Conservation (phyloP, 495 filamentous ascomycete species). For the Aspergillus incahuasiensis region DNA sequence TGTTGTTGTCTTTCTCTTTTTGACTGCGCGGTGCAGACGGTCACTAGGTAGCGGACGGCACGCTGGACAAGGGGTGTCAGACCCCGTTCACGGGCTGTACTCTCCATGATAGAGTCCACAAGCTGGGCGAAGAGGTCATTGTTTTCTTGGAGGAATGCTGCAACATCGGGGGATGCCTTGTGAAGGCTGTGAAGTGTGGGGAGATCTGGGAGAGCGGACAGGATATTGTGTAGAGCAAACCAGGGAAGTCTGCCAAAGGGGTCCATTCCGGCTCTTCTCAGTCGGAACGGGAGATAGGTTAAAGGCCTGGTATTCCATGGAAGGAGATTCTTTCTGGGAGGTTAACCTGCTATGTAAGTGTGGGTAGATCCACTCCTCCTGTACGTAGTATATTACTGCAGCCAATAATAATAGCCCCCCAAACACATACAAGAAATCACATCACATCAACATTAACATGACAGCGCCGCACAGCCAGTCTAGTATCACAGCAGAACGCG, state of each 20-base stretch:
- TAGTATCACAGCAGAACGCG: conserved; percentile 26
- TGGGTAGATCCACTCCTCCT: too few relatives aligned
- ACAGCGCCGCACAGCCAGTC: too few relatives aligned
- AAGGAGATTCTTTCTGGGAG: too few relatives aligned
- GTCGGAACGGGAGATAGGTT: too few relatives aligned
- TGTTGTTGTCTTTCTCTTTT: not conserved
- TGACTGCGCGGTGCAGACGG: not conserved
- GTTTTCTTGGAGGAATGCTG: not conserved
- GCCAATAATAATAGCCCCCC: too few relatives aligned
- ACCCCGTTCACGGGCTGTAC: not conserved
- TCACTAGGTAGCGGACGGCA: not conserved
- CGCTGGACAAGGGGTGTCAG: not conserved
- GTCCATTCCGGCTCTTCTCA: not conserved
- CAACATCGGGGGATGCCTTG: conserved; percentile 3
- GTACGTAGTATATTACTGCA: too few relatives aligned
- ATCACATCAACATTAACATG: too few relatives aligned
- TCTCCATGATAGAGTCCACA: conserved; percentile 2
- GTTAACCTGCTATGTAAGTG: too few relatives aligned
- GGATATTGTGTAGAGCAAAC: conserved; percentile 7
- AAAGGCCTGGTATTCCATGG: too few relatives aligned
- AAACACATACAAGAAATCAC: too few relatives aligned
- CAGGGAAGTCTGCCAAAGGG: conserved; percentile 12
- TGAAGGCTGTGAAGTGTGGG: conserved; percentile 5
- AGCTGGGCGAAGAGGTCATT: not conserved
- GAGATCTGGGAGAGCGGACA: conserved; percentile 5